Evolutionary conservation across 345 rosid species (phyloP), one percentile per base, ranked within the genome.

Genomic region (Diplotaxis tenuifolia): DNA sequence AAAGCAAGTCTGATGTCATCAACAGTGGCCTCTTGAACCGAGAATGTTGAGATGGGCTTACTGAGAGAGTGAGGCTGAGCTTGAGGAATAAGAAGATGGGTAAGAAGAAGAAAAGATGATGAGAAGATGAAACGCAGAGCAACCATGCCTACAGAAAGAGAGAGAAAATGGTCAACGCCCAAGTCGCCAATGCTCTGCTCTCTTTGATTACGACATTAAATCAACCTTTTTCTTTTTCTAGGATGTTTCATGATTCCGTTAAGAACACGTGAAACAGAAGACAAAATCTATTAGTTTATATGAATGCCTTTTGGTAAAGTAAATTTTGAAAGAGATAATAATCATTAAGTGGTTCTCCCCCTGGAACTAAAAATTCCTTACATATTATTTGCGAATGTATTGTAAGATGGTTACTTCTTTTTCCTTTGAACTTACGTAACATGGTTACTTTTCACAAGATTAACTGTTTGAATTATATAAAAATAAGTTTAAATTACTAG

Each of bases 1-100:
- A 52, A 52, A 20, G 57, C 89, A 6, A 72, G 67, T 19, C 84
- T 84, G 62, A 84, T 73, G 23, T 83, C 89, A 25, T 70, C 34
- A 0, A 81, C 57, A 52, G 57, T 52, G 27, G 27, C 57, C 20
- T 52, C 57, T 52, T 52, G 27, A 21, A 52, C 20, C 3, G 84
- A 76, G 56, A 80, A 82, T 14, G 59, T 32, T 36, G 71, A 53
- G 6, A 21, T 74, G 4, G 27, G 12, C 22, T 20, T 20, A 4
- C 0, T 20, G 27, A 52, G 32, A 55, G 60, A 55, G 4, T 23
- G 29, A 14, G 31, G 28, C 32, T 25, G 58, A 53, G 58, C 58
- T 53, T 53, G 31, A 22, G 31, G 16, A 6, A 55, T 7, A 23
- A 55, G 60, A 55, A 55, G 60, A 55, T 38, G 47, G 12, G 22